Evolutionary conservation across 768 basidiomycete species (phyloP), one percentile per base, ranked within the genome.

Genomic region (Boletus rubescentipes): DNA sequence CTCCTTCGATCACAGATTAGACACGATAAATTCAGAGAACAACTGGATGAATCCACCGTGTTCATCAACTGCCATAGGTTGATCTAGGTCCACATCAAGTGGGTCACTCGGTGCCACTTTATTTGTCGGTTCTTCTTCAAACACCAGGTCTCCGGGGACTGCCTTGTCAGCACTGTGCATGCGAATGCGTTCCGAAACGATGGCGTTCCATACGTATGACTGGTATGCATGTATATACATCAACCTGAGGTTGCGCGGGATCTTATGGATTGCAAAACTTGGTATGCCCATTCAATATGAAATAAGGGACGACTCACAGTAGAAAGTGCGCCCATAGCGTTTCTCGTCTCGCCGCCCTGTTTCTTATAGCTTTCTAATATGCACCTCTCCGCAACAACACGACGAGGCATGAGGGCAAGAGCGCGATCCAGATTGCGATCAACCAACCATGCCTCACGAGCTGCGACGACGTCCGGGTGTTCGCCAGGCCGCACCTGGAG

Each of bases 171-270:
- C 74, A 30, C 95, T 93, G 62, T 85, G 86, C 44, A 79, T 77
- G 54, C 83, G 85, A 64, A 98, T 86, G 12, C 97, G 88, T 71
- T 98, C 93, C 4, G 95, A 98, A 37, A 95, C 92, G 51, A 98
- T 87, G 43, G 93, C 86, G 72, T 99, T 99, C 96, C 96, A 99
- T 32, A 98, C 87, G 63, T 98, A 99, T 15, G 92, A 95, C 70
- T 99, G 97, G 68, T 98, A 99, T 30, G 95, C 95, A 70, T 99
- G 97, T 50, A 98, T 86, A 69, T 98, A 99, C 91, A 99, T 98
- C 59, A 97, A 75, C 46, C 97, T 83, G 54, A 99, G 81, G 66
- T 96, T 98, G 51, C 89, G 82, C 14, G 97, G 97, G 61, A 99
- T 98, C 96, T 98, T 38, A n/a, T 31, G 11, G 18, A 51, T 26